phyloP scores from a whole-genome alignment of 2,329 filamentous ascomycete genomes.

The Falciphora oryzae region DNA sequence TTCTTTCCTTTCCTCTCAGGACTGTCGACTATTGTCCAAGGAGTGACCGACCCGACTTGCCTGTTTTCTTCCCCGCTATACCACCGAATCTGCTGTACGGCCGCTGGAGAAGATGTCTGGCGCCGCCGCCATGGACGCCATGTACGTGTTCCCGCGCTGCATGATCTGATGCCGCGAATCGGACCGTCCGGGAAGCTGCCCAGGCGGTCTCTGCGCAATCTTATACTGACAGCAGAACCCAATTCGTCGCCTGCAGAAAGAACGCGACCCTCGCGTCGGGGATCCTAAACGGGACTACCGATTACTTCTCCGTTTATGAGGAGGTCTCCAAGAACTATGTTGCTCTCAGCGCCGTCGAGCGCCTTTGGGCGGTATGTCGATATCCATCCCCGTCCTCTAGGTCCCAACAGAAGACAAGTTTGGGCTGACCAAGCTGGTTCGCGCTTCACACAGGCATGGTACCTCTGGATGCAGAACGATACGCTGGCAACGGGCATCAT shows the following conservation, averaged over 20 bases:
- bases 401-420: constrained; percentile 4
- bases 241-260: background rate
- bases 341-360: constrained; percentile 79
- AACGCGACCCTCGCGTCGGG: constrained; percentile 42
- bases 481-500: constrained; percentile 93
- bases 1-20: background rate
- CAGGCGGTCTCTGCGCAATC: background rate
- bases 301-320: constrained; percentile 54
- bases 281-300: constrained; percentile 41
- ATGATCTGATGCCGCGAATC: background rate
- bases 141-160: constrained; percentile 3
- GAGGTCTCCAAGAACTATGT: constrained; percentile 70
- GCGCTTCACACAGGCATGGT: constrained; percentile 61
- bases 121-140: constrained; percentile 10
- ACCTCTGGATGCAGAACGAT: constrained; percentile 97
- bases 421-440: constrained; percentile 14
- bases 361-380: constrained; percentile 72
- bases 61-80: background rate
- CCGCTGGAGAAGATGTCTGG: constrained; percentile 3
- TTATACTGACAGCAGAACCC: constrained; percentile 11
- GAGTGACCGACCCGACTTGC: background rate
- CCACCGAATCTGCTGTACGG: background rate
- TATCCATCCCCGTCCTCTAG: background rate
- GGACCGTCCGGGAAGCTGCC: background rate
- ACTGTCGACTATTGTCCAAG: background rate